phyloP scores from a whole-genome alignment of 148 eudicot genomes.

The Linanthus parryae region DNA sequence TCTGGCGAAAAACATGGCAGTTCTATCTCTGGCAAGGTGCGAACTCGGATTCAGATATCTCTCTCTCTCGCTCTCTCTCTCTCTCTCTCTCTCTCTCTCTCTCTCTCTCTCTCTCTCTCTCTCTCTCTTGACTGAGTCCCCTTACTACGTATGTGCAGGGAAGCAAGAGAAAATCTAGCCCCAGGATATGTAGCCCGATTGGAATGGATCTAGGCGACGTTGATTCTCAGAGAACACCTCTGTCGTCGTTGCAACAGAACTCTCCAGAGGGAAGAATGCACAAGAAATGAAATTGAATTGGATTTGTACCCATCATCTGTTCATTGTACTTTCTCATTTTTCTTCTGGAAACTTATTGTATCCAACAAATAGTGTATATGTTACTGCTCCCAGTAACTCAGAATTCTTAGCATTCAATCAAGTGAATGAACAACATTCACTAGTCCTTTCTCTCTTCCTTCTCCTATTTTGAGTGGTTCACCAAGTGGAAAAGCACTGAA shows the following conservation, averaged over 20 bases:
- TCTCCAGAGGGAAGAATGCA: constrained; percentile 44
- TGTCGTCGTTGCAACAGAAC: constrained; percentile 59
- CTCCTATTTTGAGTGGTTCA: too few relatives aligned
- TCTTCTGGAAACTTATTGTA: constrained; percentile 7
- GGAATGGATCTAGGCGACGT: constrained; percentile 47
- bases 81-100: too few relatives aligned
- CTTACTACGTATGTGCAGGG: constrained; percentile 56
- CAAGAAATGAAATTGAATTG: constrained; percentile 24
- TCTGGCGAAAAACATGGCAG: constrained; percentile 57
- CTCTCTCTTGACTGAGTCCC: too few relatives aligned
- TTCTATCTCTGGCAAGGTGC: constrained; percentile 55
- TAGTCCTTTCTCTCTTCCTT: too few relatives aligned
- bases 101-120: too few relatives aligned
- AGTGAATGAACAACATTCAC: too few relatives aligned
- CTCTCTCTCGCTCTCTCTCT: too few relatives aligned
- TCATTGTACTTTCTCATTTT: background rate
- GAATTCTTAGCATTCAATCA: too few relatives aligned
- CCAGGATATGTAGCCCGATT: constrained; percentile 44
- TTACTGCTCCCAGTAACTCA: constrained; percentile 12
- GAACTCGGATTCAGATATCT: too few relatives aligned
- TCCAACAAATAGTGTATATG: constrained; percentile 2
- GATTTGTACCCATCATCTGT: background rate
- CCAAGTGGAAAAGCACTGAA: too few relatives aligned
- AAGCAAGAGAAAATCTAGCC: constrained; percentile 64
- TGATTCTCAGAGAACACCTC: constrained; percentile 53